Evolutionary conservation across 1,284 basidiomycete species (phyloP).

Genomic region (Volvariella surrecta): DNA sequence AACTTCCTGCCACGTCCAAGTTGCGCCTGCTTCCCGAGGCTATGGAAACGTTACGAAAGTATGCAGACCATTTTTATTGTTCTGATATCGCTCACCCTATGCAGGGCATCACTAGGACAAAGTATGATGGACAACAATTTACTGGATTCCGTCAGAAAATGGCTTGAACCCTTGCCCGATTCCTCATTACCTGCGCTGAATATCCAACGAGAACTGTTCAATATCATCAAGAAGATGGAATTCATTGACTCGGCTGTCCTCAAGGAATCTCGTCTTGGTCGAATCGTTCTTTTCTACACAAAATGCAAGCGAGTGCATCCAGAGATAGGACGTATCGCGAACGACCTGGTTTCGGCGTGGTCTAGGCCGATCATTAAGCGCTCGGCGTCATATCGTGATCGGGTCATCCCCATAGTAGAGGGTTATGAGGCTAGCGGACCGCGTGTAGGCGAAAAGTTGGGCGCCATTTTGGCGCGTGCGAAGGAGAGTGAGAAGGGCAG

Average conservation of each 20-base stretch:
- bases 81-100: slow-evolving; percentile 7
- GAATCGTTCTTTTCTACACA: slow-evolving; percentile 92
- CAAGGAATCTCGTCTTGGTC: slow-evolving; percentile 89
- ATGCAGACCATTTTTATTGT: slow-evolving; percentile 21
- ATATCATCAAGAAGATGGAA: slow-evolving; percentile 79
- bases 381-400: slow-evolving; percentile 77
- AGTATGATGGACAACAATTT: slow-evolving; percentile 95
- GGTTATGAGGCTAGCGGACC: slow-evolving; percentile 27
- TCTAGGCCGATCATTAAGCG: slow-evolving; percentile 94
- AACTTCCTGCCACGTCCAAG: slow-evolving; percentile 83
- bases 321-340: slow-evolving; percentile 74
- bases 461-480: slow-evolving; percentile 62
- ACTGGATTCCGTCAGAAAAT: slow-evolving; percentile 82
- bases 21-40: slow-evolving; percentile 82
- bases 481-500: slow-evolving; percentile 59
- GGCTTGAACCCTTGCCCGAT: slow-evolving; percentile 94
- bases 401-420: slow-evolving; percentile 50
- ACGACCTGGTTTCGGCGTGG: slow-evolving; percentile 82
- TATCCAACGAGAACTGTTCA: slow-evolving; percentile 91
- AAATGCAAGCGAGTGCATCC: slow-evolving; percentile 86
- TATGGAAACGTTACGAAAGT: slow-evolving; percentile 94
- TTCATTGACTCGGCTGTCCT: slow-evolving; percentile 88
- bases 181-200: slow-evolving; percentile 90
- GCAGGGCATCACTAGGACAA: slow-evolving; percentile 77
- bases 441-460: slow-evolving; percentile 46